A percentile compares a stretch with the other conserved stretches of the same genome.
phyloP scores from a whole-genome alignment of 2,329 filamentous ascomycete species.

The Cladorrhinum sp. region DNA sequence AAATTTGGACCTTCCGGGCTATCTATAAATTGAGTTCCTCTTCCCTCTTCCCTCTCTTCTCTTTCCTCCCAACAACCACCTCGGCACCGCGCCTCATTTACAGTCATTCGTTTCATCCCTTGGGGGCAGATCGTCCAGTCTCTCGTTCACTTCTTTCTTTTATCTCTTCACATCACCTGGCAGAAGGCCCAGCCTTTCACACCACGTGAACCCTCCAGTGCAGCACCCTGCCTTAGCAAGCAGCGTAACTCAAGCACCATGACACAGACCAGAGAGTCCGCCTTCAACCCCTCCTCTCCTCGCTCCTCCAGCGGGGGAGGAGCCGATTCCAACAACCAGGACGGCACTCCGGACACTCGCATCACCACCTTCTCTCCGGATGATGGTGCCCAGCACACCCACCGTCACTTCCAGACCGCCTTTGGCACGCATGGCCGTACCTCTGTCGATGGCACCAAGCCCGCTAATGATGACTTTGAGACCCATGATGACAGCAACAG shows the following conservation, averaged over 20 bases:
- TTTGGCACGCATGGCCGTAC: neutral
- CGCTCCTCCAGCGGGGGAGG: slow-evolving; percentile 51
- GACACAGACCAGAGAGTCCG: neutral
- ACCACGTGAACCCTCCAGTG: too few species aligned
- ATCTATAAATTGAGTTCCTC: neutral
- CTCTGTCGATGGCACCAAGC: slow-evolving; percentile 36
- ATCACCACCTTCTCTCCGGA: slow-evolving; percentile 63
- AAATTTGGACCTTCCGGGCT: neutral
- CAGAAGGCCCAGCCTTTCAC: neutral
- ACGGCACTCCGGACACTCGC: slow-evolving; percentile 62
- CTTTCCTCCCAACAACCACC: neutral
- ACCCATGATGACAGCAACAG: neutral
- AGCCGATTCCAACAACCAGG: slow-evolving; percentile 52
- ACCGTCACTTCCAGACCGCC: neutral
- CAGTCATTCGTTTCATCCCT: neutral
- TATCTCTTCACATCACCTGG: neutral
- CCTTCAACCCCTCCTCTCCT: slow-evolving; percentile 44
- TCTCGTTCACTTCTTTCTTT: slow-evolving; percentile 2
- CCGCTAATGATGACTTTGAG: slow-evolving; percentile 35
- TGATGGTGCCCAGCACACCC: slow-evolving; percentile 31
- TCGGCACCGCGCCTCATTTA: neutral
- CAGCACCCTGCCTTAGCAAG: too few species aligned
- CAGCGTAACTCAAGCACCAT: neutral
- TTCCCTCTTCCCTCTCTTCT: neutral
- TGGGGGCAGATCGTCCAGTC: neutral